Evolutionary conservation across 1,284 basidiomycete genomes (phyloP).

Genomic region (Austroboletus sp.): DNA sequence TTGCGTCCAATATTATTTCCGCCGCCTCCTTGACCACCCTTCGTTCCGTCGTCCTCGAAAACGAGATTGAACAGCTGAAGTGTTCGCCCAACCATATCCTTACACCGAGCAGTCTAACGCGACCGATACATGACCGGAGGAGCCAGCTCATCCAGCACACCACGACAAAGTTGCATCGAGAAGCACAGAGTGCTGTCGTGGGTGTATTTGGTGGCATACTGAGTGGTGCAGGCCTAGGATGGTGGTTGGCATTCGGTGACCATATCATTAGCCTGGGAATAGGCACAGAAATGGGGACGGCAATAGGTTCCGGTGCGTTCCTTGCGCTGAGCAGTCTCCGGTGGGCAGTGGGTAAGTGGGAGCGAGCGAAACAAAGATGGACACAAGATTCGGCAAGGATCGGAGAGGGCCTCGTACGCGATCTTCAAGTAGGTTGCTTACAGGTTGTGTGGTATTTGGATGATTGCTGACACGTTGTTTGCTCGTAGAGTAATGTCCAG

Average conservation of each 20-base stretch:
- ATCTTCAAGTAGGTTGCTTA: conserved; percentile 52
- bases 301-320: conserved; percentile 56
- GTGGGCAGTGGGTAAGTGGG: conserved; percentile 68
- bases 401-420: conserved; percentile 62
- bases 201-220: conserved; percentile 46
- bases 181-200: conserved; percentile 59
- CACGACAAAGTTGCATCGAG: conserved; percentile 57
- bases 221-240: conserved; percentile 40
- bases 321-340: conserved; percentile 49
- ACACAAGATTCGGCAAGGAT: conserved; percentile 68
- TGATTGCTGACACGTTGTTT: conserved; percentile 1
- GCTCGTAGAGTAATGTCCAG: conserved; percentile 41
- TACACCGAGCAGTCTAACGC: conserved; percentile 45
- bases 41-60: conserved; percentile 62
- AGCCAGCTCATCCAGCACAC: conserved; percentile 53
- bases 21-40: conserved; percentile 35
- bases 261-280: conserved; percentile 36
- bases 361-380: conserved; percentile 63
- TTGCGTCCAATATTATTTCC: conserved; percentile 40
- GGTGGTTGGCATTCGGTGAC: conserved; percentile 43
- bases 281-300: conserved; percentile 50
- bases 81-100: conserved; percentile 47
- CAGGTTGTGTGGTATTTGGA: background rate
- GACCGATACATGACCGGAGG: conserved; percentile 52
- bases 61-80: conserved; percentile 55